Conservation (phyloP, 169 alveolate genomes). For the Perkinsus chesapeaki region DNA sequence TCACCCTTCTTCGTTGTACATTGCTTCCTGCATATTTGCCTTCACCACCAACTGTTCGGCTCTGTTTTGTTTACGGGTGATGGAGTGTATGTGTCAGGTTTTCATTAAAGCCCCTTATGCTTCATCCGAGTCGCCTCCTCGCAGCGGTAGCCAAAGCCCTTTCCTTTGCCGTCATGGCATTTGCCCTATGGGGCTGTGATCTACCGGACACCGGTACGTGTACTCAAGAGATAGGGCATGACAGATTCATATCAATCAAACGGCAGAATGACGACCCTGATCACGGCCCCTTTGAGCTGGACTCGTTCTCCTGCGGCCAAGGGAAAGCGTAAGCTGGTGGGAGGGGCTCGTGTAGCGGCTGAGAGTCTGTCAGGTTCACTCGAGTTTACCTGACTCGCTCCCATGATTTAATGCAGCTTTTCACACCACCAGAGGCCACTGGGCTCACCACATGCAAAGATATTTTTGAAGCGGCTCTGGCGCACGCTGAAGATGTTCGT, state of each 20-base stretch:
- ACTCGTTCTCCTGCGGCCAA: neutral
- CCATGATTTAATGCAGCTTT: neutral
- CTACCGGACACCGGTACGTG: neutral
- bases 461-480: neutral
- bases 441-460: neutral
- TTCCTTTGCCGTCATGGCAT: neutral
- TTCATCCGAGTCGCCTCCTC: neutral
- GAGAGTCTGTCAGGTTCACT: neutral
- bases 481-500: neutral
- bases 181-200: neutral
- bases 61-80: too few species aligned
- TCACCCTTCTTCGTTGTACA: too few species aligned
- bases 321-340: neutral
- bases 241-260: neutral
- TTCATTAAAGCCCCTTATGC: neutral
- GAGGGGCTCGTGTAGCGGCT: neutral
- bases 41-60: too few species aligned
- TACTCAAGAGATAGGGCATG: neutral
- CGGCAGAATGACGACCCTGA: neutral
- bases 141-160: neutral
- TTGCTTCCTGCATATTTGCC: too few species aligned
- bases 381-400: neutral
- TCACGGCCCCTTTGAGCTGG: neutral
- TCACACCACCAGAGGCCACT: neutral
- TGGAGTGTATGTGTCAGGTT: too few species aligned